phyloP scores from a whole-genome alignment of 176 grass and related monocot species.

The Carex kokanica region DNA sequence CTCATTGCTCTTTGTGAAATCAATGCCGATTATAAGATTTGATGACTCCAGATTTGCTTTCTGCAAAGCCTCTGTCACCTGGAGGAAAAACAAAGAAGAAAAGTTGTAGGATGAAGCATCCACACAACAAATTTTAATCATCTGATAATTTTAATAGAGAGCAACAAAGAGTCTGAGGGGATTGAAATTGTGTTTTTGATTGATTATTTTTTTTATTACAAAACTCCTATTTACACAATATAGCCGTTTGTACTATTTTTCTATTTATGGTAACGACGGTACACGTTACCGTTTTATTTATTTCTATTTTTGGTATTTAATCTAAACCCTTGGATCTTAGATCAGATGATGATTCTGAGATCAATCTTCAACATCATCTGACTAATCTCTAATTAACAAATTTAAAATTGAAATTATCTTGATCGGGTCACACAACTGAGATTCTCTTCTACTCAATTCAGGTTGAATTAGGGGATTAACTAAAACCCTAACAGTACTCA shows the following conservation, averaged over 20 bases:
- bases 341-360: too few relatives aligned
- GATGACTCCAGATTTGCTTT: constrained; percentile 18
- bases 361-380: too few relatives aligned
- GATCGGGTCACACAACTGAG: neutral
- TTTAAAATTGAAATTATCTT: constrained; percentile 2
- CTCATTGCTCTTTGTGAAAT: constrained; percentile 22
- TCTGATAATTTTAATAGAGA: too few relatives aligned
- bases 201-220: too few relatives aligned
- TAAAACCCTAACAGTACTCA: neutral
- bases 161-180: too few relatives aligned
- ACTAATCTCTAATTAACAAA: neutral
- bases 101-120: neutral
- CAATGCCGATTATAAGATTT: constrained; percentile 22
- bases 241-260: too few relatives aligned
- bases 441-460: neutral
- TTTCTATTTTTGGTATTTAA: too few relatives aligned
- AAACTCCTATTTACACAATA: too few relatives aligned
- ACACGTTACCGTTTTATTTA: too few relatives aligned
- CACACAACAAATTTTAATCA: neutral
- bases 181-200: too few relatives aligned
- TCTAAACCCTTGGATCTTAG: too few relatives aligned
- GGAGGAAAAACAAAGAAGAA: neutral
- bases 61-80: constrained; percentile 21
- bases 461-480: neutral
- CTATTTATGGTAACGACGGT: too few relatives aligned